Conservation (phyloP, 805 yeast species). For the Candida takata region DNA sequence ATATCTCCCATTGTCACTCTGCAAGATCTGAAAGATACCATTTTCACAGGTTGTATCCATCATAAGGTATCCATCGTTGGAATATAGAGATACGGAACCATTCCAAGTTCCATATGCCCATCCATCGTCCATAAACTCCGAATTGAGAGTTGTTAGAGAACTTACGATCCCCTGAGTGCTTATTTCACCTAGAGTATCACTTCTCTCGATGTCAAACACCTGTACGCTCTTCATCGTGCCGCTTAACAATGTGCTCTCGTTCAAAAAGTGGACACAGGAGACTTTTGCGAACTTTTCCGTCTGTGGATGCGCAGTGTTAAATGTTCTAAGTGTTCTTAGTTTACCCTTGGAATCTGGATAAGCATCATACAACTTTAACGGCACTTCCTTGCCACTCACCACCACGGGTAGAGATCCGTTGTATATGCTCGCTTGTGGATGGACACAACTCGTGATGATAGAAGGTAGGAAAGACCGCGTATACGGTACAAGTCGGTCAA, state of each 20-base stretch:
- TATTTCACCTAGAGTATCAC: constrained; percentile 14
- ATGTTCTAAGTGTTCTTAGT: constrained; percentile 18
- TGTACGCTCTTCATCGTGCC: constrained; percentile 26
- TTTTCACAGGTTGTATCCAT: constrained; percentile 11
- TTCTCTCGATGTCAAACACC: constrained; percentile 26
- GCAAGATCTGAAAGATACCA: constrained; percentile 31
- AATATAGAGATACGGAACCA: constrained; percentile 26
- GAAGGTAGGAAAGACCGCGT: constrained; percentile 27
- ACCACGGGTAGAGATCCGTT: constrained; percentile 21
- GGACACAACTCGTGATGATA: constrained; percentile 25
- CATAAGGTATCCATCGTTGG: constrained; percentile 19
- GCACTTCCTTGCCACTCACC: constrained; percentile 27
- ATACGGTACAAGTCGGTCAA: constrained; percentile 26
- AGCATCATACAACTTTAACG: constrained; percentile 27
- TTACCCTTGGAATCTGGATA: constrained; percentile 15
- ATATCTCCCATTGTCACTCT: constrained; percentile 30
- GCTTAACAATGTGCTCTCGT: constrained; percentile 22
- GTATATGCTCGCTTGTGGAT: constrained; percentile 31
- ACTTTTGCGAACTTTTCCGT: constrained; percentile 30
- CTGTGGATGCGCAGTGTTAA: constrained; percentile 23
- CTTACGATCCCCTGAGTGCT: constrained; percentile 18
- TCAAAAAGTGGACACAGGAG: constrained; percentile 22
- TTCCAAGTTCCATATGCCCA: constrained; percentile 27
- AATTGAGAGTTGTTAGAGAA: constrained; percentile 6
- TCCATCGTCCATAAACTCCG: constrained; percentile 12